Percentiles rank a stretch among this genome's conserved stretches.
These are phyloP conservation scores for Alternaria sp. DNA, from an alignment of 2,329 filamentous ascomycete species.

Conservation along the genomic window DNA sequence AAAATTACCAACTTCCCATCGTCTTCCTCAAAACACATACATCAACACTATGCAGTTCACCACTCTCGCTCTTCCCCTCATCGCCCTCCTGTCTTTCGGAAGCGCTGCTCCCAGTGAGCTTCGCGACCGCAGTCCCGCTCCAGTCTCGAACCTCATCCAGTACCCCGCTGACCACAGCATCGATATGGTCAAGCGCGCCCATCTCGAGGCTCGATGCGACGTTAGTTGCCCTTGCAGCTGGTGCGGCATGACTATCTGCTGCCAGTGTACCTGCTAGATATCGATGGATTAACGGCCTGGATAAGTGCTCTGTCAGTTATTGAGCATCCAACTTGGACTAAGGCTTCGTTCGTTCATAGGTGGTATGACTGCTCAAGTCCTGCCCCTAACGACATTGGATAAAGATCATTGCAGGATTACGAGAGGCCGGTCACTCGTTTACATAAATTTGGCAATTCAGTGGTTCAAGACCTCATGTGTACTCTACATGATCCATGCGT, in stretches of 20 bases:
- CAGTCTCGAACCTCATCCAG: background rate
- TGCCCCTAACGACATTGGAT: background rate
- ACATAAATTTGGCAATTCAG: background rate
- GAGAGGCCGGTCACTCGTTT: background rate
- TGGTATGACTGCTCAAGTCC: background rate
- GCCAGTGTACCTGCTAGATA: constrained; percentile 7
- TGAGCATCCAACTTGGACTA: background rate
- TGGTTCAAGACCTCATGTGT: background rate
- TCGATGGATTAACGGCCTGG: background rate
- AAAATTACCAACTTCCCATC: background rate
- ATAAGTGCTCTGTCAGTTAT: background rate
- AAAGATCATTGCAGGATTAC: background rate
- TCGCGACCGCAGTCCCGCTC: background rate
- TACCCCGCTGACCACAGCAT: constrained; percentile 6
- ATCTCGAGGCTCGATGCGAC: constrained; percentile 6
- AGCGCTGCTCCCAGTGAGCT: constrained; percentile 5
- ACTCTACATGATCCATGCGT: background rate
- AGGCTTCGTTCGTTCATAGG: background rate
- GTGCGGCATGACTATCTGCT: constrained; percentile 13
- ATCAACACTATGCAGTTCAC: constrained; percentile 5
- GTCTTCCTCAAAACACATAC: background rate
- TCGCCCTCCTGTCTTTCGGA: constrained; percentile 1
- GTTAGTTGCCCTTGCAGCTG: constrained; percentile 6
- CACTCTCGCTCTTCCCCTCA: background rate
- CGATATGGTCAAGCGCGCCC: constrained; percentile 10